These are phyloP conservation scores for Trifolium repens DNA, from an alignment of 306 rosid species.

Conservation along the genomic window DNA sequence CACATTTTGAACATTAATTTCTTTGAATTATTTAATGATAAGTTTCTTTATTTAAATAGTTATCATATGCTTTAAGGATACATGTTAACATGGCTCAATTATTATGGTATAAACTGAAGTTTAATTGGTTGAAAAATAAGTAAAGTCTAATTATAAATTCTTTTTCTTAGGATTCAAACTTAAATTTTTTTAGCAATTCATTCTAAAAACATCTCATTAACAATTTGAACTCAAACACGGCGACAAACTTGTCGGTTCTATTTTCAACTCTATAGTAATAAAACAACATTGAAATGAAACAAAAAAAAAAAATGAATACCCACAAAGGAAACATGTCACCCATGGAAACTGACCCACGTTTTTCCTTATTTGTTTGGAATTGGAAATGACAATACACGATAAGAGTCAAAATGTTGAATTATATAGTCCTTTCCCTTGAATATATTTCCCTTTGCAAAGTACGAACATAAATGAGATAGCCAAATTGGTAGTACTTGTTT, in stretches of 20 bases:
- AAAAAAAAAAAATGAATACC: neutral
- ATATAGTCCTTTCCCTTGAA: slow-evolving; percentile 40
- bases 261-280: neutral
- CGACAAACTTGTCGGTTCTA: neutral
- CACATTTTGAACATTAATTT: no score
- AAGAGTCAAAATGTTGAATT: slow-evolving; percentile 38
- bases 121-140: no score
- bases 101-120: no score
- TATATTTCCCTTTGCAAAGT: slow-evolving; percentile 23
- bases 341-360: slow-evolving; percentile 39
- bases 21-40: no score
- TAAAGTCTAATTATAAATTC: no score
- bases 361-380: slow-evolving; percentile 30
- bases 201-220: no score
- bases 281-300: neutral
- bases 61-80: no score
- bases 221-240: no score
- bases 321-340: slow-evolving; percentile 15
- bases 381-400: slow-evolving; percentile 17
- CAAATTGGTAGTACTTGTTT: neutral
- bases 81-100: no score
- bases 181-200: no score
- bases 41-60: no score
- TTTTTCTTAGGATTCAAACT: no score
- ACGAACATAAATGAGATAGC: slow-evolving; percentile 13